These are phyloP conservation scores for Apiospora aurea DNA, from an alignment of 2,329 filamentous ascomycete species.

Conservation along the genomic window DNA sequence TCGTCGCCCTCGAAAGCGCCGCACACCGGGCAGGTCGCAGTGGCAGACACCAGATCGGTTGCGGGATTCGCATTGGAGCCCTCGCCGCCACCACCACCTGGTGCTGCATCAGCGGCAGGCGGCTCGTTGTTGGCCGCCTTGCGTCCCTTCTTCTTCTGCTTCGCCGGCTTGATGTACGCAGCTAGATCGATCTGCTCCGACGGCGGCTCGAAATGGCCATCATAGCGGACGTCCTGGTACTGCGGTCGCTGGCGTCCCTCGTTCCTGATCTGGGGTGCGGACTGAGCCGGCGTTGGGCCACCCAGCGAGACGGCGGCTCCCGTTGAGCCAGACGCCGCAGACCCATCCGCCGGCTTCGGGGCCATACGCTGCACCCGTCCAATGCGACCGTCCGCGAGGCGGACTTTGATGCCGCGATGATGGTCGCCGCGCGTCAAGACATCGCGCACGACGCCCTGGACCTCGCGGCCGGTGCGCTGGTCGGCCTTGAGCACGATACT, in stretches of 20 bases:
- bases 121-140: constrained; percentile 33
- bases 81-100: constrained; percentile 23
- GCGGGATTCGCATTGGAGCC: constrained; percentile 25
- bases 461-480: constrained; percentile 76
- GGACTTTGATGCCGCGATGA: constrained; percentile 80
- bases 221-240: constrained; percentile 43
- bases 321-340: constrained; percentile 20
- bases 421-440: constrained; percentile 78
- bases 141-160: constrained; percentile 38
- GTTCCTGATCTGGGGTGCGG: constrained; percentile 16
- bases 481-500: constrained; percentile 80
- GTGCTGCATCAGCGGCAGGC: constrained; percentile 26
- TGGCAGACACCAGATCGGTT: constrained; percentile 39
- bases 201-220: constrained; percentile 46
- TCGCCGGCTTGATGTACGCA: constrained; percentile 55
- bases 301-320: neutral
- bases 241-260: constrained; percentile 32
- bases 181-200: constrained; percentile 55
- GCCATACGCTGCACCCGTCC: constrained; percentile 75
- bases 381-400: constrained; percentile 73
- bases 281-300: constrained; percentile 22
- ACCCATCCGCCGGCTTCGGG: constrained; percentile 31
- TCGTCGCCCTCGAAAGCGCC: constrained; percentile 72
- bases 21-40: constrained; percentile 68
- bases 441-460: constrained; percentile 70